These are phyloP conservation scores for Fomes fomentarius DNA, from an alignment of 1,284 basidiomycete species.

Conservation along the genomic window DNA sequence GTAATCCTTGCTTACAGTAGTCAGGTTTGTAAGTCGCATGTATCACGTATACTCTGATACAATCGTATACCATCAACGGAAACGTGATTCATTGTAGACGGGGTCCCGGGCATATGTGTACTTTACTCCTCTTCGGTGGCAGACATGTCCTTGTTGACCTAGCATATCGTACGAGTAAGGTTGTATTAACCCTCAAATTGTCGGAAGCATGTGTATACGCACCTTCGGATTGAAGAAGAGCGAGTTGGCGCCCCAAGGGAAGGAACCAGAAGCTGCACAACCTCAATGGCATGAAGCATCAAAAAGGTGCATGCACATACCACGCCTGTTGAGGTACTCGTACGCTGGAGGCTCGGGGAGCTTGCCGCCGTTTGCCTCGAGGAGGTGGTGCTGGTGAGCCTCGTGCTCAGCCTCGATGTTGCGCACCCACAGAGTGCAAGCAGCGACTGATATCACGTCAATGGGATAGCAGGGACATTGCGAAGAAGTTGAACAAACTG, in stretches of 20 bases:
- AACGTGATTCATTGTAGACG: conserved; percentile 4
- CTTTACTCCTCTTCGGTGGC: conserved; percentile 37
- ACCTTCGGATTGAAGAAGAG: conserved; percentile 83
- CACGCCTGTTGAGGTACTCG: conserved; percentile 76
- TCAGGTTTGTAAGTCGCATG: not conserved
- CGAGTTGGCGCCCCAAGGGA: conserved; percentile 81
- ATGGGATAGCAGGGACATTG: conserved; percentile 9
- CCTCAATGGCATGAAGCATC: not conserved
- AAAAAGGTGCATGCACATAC: conserved; percentile 24
- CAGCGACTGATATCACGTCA: conserved; percentile 51
- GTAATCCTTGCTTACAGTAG: not conserved
- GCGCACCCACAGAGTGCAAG: conserved; percentile 72
- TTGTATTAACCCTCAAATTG: not conserved
- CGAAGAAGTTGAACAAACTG: conserved; percentile 49
- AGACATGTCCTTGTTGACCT: conserved; percentile 69
- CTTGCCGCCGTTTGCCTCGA: conserved; percentile 74
- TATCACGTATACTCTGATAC: too few species aligned
- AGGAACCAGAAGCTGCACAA: conserved; percentile 53
- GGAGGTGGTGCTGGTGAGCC: conserved; percentile 72
- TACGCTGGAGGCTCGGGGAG: conserved; percentile 74
- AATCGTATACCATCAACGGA: not conserved
- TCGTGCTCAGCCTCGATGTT: conserved; percentile 77
- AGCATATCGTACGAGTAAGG: conserved; percentile 10
- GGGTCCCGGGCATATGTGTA: conserved; percentile 1
- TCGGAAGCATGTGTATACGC: conserved; percentile 25